Evolutionary conservation across 768 basidiomycete genomes (phyloP).

Genomic region (Stropharia rugosoannulata): DNA sequence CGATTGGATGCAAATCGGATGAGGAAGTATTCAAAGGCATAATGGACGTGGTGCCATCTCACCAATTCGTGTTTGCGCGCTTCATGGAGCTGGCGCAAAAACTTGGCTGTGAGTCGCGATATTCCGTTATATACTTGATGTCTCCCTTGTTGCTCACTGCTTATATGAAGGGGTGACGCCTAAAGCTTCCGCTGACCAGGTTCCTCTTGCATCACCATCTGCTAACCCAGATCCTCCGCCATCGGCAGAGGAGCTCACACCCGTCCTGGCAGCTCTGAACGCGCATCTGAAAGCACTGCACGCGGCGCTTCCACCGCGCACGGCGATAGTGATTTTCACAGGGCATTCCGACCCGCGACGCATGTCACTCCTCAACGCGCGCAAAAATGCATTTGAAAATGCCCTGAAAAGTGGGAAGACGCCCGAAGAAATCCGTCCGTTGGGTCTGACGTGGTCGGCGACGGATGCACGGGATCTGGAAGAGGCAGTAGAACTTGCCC

Average conservation of each 20-base stretch:
- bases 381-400: constrained; percentile 72
- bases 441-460: constrained; percentile 65
- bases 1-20: constrained; percentile 74
- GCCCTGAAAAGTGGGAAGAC: constrained; percentile 56
- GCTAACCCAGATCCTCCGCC: constrained; percentile 23
- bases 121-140: background rate
- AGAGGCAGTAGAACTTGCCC: constrained; percentile 74
- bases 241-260: constrained; percentile 30
- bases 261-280: constrained; percentile 54
- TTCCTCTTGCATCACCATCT: constrained; percentile 12
- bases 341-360: constrained; percentile 86
- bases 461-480: constrained; percentile 79
- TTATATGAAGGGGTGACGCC: constrained; percentile 57
- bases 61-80: constrained; percentile 84
- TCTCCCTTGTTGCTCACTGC: background rate
- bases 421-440: constrained; percentile 50
- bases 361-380: constrained; percentile 72
- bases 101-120: constrained; percentile 67
- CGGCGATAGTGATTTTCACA: constrained; percentile 82
- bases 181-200: constrained; percentile 42
- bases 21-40: constrained; percentile 76
- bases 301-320: constrained; percentile 68
- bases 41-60: constrained; percentile 52
- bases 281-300: constrained; percentile 61
- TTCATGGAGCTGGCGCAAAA: constrained; percentile 80